A percentile compares a stretch with the other conserved stretches of the same genome.
Evolutionary conservation across 306 rosid species (phyloP).

Genomic region (Quercus bicolor): DNA sequence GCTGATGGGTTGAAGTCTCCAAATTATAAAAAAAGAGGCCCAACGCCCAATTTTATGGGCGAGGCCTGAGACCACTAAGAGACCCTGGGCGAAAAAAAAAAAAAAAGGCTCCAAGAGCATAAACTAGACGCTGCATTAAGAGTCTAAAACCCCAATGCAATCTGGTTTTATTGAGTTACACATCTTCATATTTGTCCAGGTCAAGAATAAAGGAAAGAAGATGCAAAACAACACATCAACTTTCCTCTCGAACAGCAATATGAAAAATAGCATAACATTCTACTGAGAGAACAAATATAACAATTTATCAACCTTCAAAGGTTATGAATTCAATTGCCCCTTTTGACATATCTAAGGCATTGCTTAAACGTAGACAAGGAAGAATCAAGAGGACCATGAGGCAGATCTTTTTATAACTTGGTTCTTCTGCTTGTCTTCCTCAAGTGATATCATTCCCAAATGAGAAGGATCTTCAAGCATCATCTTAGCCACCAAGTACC

Average conservation of each 20-base stretch:
- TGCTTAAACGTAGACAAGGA: background rate
- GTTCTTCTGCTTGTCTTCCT: slow-evolving; percentile 29
- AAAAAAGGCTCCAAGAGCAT: background rate
- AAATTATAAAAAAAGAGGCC: background rate
- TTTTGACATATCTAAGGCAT: background rate
- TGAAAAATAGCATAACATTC: background rate
- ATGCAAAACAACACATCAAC: too few species aligned
- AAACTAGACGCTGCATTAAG: too few species aligned
- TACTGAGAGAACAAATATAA: background rate
- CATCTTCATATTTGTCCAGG: too few species aligned
- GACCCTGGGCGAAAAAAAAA: too few species aligned
- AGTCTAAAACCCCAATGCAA: too few species aligned
- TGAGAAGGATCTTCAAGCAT: slow-evolving; percentile 41
- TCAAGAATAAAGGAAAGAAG: too few species aligned
- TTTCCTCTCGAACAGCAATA: background rate
- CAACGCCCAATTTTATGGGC: too few species aligned
- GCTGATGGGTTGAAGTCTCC: background rate
- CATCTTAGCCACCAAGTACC: slow-evolving; percentile 44
- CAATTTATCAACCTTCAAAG: background rate
- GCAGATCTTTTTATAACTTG: slow-evolving; percentile 26
- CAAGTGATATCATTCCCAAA: slow-evolving; percentile 33
- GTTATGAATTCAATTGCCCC: background rate
- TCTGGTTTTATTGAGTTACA: too few species aligned
- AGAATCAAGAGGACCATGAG: slow-evolving; percentile 29
- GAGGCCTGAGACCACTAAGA: too few species aligned